A percentile compares a stretch with the other conserved stretches of the same genome.
Conservation (phyloP, 176 grass and related monocot species). For the Hyparrhenia diplandra region DNA sequence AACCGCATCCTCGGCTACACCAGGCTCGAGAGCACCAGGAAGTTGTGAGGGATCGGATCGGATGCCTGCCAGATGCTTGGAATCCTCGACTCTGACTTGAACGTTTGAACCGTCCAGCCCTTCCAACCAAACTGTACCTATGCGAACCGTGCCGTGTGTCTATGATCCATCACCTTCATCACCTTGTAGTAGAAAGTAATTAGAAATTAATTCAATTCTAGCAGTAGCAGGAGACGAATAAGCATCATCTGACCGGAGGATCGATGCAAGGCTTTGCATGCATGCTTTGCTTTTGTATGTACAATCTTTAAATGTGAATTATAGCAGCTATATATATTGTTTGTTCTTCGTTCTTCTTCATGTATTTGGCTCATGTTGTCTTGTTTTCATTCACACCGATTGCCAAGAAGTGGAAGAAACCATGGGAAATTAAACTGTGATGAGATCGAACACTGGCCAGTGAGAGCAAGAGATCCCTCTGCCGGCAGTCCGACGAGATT, state of each 20-base stretch:
- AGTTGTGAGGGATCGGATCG: conserved; percentile 20
- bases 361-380: background rate
- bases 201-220: conserved; percentile 47
- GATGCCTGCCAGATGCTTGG: background rate
- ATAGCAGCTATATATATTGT: background rate
- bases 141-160: background rate
- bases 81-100: background rate
- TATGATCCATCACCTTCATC: background rate
- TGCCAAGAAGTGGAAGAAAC: background rate
- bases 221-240: conserved; percentile 28
- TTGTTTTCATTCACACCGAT: background rate
- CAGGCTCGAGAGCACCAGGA: conserved; percentile 46
- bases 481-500: background rate
- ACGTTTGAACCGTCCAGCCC: background rate
- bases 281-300: conserved; percentile 19
- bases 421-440: background rate
- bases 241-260: conserved; percentile 27
- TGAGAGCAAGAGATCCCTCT: background rate
- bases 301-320: conserved; percentile 30
- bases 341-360: background rate
- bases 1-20: conserved; percentile 60
- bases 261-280: conserved; percentile 36
- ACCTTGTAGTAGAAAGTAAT: background rate
- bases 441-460: background rate
- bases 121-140: background rate